Evolutionary conservation across 2,329 filamentous ascomycete genomes (phyloP), one percentile per base, ranked within the genome.

Genomic region (Pezizomycotina sp.): DNA sequence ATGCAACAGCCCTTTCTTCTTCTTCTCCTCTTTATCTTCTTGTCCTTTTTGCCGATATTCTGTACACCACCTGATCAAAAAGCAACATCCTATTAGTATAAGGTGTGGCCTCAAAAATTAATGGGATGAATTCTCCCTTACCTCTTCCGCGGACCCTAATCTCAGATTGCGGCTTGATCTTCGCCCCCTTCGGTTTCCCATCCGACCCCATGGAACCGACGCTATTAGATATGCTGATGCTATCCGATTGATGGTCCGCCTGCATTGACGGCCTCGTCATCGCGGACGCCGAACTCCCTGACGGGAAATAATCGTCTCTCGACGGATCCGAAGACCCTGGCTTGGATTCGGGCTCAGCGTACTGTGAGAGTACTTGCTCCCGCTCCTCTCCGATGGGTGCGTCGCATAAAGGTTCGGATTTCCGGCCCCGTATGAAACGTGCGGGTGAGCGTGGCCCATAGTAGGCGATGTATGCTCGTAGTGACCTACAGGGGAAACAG

Each of bases 141-240:
- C 67, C 67, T 59, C 67, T 57, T 31, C 67, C 66, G 49, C 64
- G 67, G 14, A 68, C 57, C 36, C 67, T 56, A 12, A 65, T 55
- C 46, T 68, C 62, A 36, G 61, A 62, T 35, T 61, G 60, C 7
- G 60, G 52, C 27, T 58, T 59, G 35, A 63, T 61, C 48, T 61
- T 67, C 7, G 58, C 55, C 47, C 59, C 62, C 32, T 56, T 56
- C 27, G 34, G 52, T 50, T 44, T 47, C 30, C 34, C 53, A 45
- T 30, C 53, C 49, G 50, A 58, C 54, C 32, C 56, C 6, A 55
- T 52, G 9, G 59, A 61, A 36, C 53, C 58, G 24, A 54, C 55
- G 31, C 60, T 63, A 46, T 58, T 56, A 20, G 52, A 53, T 29
- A 56, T 56, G 10, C 54, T 58, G 21, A 52, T 46, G 9, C 38